A percentile compares a stretch with the other conserved stretches of the same genome.
phyloP scores from a whole-genome alignment of 352 stramenopile species.

The Pilasporangium apinafurcum region DNA sequence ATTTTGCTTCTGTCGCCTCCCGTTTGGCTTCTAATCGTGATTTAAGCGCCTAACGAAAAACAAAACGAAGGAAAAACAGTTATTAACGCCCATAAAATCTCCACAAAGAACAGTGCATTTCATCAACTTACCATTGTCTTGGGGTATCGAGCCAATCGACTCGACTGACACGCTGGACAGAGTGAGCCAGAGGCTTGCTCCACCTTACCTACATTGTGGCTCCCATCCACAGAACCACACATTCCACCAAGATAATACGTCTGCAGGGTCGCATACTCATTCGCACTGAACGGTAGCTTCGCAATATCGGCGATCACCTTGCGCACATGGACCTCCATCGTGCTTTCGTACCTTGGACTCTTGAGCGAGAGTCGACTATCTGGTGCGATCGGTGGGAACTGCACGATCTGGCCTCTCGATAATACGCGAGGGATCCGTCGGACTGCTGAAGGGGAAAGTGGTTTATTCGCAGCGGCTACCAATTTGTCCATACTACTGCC shows the following conservation, averaged over 20 bases:
- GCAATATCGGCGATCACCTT: constrained; percentile 62
- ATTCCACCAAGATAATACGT: constrained; percentile 57
- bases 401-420: constrained; percentile 30
- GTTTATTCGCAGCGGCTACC: constrained; percentile 9
- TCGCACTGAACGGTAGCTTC: constrained; percentile 52
- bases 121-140: constrained; percentile 37
- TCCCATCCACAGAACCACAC: no score
- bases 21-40: constrained; percentile 25
- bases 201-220: constrained; percentile 14
- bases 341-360: constrained; percentile 63
- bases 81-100: constrained; percentile 1
- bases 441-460: constrained; percentile 20
- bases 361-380: constrained; percentile 58
- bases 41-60: constrained; percentile 32
- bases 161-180: constrained; percentile 33
- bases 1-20: constrained; percentile 22
- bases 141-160: constrained; percentile 48
- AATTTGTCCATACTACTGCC: constrained; percentile 28
- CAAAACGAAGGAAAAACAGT: constrained; percentile 1
- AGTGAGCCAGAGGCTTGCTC: not conserved
- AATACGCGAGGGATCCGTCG: not conserved
- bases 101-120: not conserved
- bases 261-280: constrained; percentile 58
- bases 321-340: constrained; percentile 64
- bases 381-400: constrained; percentile 15